Evolutionary conservation across 2,329 filamentous ascomycete species (phyloP), one percentile per base, ranked within the genome.

Genomic region (Chaetomium globosum): DNA sequence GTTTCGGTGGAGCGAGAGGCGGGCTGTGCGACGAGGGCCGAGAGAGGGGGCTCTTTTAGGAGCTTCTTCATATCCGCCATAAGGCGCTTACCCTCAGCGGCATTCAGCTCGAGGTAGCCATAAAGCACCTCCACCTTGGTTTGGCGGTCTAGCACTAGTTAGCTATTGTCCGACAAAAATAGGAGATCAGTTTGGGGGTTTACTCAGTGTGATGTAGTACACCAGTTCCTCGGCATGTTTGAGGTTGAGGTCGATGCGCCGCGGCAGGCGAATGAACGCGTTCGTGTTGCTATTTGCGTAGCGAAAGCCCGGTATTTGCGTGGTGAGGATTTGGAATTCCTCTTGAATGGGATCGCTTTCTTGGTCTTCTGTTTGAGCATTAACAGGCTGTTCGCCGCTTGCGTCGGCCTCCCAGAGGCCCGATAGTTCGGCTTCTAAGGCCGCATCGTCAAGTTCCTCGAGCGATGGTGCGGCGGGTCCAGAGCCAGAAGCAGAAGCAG

Each of bases 191-290:
- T 31, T 1, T 23, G 26, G 26, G 46, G 16, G 23, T 65, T 64
- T 65, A 71, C 69, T 65, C 57, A 70, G 63, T 26, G 68, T 68
- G 30, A 71, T 39, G 33, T 59, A 68, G 46, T 65, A 51, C 19
- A 30, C 33, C 2, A 71, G 53, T 2, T 60, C 61, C 12, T 54
- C 59, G 28, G 57, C 67, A 12, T 61, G 21, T n/a, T 43, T 51
- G 21, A 12, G 19, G 36, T 70, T 36, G 10, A 36, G 53, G 58
- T 70, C 67, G 43, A 69, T 33, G 16, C 68, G 64, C 12, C 68
- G 67, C 1, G 67, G 67, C 16, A 68, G 49, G 3, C 52, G 58
- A 28, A 61, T 13, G 16, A n/a, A 23, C 49, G 36, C 31, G 49
- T 63, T 63, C 26, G 61, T 62, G 21, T 48, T 13, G 56, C 59